Base-by-base conservation (phyloP, 306 rosid species). In the Trifolium subterraneum region DNA sequence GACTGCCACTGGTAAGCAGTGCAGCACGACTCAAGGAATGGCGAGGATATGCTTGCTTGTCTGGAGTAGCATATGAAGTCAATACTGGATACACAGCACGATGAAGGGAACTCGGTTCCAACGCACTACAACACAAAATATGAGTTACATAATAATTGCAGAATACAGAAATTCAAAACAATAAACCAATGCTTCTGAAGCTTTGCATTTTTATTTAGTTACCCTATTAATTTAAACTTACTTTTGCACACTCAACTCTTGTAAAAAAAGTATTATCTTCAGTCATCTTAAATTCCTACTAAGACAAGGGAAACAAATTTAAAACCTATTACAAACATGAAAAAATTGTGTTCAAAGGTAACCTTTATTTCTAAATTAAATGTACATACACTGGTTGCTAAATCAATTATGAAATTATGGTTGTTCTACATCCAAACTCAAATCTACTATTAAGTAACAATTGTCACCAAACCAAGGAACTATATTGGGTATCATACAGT, bases 1-100 rank as follows among this genome's bases (percentile, higher is more conserved):
- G 98, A 66, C 98, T 94, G 66, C 96, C 97, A 48, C 97, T 94
- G 61, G 96, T 94, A 78, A 94, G 85, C 73, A 94, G 83, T 12
- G 98, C 97, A 41, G 97, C 97, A 60, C 96, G 98, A 68, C 97
- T 91, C 80, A 90, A 67, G 29, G 98, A 91, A 79, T 90, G 97
- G 38, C 94, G 91, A 68, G 98, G 98, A 83, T 85, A 91, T 50
- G 98, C 97, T 86, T 87, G 96, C 81, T 78, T 82, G 71, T 94
- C 96, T 7, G 97, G 97, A 35, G 89, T 82, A 45, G 97, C 83
- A 78, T 88, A 94, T 23, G 98, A 94, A 42, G 89, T 80, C 83
- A 94, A 82, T 84, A 94, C 87, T 8, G 98, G 98, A 83, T 91
- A 94, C 81, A 91, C 90, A 0, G 96, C 97, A 54, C 88, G 88